These are phyloP conservation scores for Aspergillus sojae DNA, from an alignment of 2,329 filamentous ascomycete species.

Conservation along the genomic window DNA sequence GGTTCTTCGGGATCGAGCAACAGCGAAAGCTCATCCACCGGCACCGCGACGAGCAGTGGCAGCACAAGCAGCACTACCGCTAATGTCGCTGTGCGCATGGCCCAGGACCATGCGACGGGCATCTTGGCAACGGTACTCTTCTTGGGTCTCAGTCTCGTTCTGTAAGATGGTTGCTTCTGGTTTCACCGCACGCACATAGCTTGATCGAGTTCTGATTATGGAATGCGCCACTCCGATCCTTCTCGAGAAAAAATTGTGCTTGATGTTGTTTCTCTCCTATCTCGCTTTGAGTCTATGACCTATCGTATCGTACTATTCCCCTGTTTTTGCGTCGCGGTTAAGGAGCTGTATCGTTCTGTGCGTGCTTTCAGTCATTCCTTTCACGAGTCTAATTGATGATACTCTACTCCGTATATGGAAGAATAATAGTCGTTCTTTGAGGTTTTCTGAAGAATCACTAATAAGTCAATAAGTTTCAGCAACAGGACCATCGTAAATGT, in stretches of 20 bases:
- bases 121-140: conserved; percentile 57
- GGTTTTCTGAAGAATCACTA: neutral
- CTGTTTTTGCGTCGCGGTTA: conserved; percentile 7
- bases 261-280: neutral
- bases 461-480: neutral
- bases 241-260: neutral
- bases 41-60: conserved; percentile 31
- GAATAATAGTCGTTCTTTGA: conserved; percentile 5
- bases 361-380: conserved; percentile 7
- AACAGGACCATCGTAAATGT: neutral
- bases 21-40: conserved; percentile 26
- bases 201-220: neutral
- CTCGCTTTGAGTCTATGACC: conserved; percentile 1
- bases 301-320: conserved; percentile 14
- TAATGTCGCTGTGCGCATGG: conserved; percentile 51
- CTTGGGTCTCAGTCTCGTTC: conserved; percentile 58
- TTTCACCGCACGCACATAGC: neutral
- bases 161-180: conserved; percentile 45
- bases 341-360: conserved; percentile 11
- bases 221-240: neutral
- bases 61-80: conserved; percentile 29
- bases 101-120: conserved; percentile 55
- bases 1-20: conserved; percentile 25
- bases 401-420: neutral
- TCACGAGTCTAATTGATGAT: neutral